Percentiles rank a stretch among this genome's conserved stretches.
These are phyloP conservation scores for Apostasia shenzhenica DNA, from an alignment of 106 monocot species.

Conservation along the genomic window DNA sequence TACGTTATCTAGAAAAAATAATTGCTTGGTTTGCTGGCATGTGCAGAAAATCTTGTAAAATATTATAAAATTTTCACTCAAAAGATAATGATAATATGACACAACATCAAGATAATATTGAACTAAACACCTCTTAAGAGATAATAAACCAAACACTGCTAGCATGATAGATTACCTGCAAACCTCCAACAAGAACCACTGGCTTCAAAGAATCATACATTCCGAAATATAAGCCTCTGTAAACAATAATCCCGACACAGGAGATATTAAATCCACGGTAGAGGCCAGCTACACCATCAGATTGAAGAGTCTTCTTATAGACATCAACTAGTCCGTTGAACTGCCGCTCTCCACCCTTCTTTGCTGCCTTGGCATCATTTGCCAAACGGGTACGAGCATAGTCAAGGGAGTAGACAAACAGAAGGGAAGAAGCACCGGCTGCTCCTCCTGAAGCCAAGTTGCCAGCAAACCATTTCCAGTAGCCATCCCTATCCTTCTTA, in stretches of 20 bases:
- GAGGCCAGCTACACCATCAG: slow-evolving; percentile 11
- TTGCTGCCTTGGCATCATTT: slow-evolving; percentile 8
- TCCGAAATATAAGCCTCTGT: slow-evolving; percentile 10
- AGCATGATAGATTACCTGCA: not conserved
- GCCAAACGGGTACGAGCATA: slow-evolving; percentile 9
- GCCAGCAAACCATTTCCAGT: slow-evolving; percentile 10
- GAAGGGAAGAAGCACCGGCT: slow-evolving; percentile 4
- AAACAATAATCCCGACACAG: slow-evolving; percentile 13
- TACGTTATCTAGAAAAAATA: too few species aligned
- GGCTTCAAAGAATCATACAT: slow-evolving; percentile 13
- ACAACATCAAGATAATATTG: too few species aligned
- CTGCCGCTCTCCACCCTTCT: slow-evolving; percentile 16
- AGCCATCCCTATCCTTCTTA: slow-evolving; percentile 11
- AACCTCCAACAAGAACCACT: slow-evolving; percentile 2
- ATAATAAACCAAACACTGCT: not conserved
- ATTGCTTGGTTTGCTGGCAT: too few species aligned
- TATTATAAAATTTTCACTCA: too few species aligned
- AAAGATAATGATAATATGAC: too few species aligned
- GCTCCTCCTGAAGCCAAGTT: slow-evolving; percentile 5
- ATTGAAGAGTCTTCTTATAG: slow-evolving; percentile 2
- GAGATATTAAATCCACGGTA: slow-evolving; percentile 14
- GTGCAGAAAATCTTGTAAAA: too few species aligned
- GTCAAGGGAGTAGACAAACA: slow-evolving; percentile 9
- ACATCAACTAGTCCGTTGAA: slow-evolving; percentile 14
- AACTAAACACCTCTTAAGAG: not conserved